Percentiles rank a stretch among this genome's conserved stretches.
phyloP scores from a whole-genome alignment of 176 grass and related monocot genomes.

The Tillandsia fasciculata region DNA sequence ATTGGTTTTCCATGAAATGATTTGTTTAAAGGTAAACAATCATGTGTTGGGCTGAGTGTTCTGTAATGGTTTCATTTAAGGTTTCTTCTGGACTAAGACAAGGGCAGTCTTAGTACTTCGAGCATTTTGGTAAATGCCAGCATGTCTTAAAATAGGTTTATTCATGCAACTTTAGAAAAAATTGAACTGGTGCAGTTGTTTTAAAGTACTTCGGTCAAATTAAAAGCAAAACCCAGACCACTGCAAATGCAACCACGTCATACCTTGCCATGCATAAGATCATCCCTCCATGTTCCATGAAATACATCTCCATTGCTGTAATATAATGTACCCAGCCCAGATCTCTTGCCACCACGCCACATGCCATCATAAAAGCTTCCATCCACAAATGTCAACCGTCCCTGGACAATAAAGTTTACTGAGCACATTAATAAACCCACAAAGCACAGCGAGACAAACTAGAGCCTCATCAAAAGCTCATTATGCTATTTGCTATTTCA shows the following conservation, averaged over 20 bases:
- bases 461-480: not conserved
- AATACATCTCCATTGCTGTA: constrained; percentile 88
- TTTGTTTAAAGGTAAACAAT: too few relatives aligned
- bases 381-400: constrained; percentile 49
- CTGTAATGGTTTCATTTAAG: too few relatives aligned
- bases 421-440: not conserved
- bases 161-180: too few relatives aligned
- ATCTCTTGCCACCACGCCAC: constrained; percentile 95
- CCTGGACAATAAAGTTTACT: constrained; percentile 28
- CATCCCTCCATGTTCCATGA: constrained; percentile 94
- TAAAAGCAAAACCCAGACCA: not conserved
- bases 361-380: constrained; percentile 91
- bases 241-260: constrained; percentile 1
- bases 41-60: too few relatives aligned
- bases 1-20: too few relatives aligned
- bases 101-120: too few relatives aligned
- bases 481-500: not conserved
- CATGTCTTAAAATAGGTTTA: too few relatives aligned
- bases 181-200: not conserved
- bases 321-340: constrained; percentile 70
- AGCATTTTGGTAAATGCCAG: too few relatives aligned
- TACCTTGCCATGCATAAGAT: constrained; percentile 97
- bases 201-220: not conserved
- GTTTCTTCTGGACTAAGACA: too few relatives aligned
- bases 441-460: not conserved